Base-by-base conservation (phyloP, 768 basidiomycete species). In the Suillus brevipes region DNA sequence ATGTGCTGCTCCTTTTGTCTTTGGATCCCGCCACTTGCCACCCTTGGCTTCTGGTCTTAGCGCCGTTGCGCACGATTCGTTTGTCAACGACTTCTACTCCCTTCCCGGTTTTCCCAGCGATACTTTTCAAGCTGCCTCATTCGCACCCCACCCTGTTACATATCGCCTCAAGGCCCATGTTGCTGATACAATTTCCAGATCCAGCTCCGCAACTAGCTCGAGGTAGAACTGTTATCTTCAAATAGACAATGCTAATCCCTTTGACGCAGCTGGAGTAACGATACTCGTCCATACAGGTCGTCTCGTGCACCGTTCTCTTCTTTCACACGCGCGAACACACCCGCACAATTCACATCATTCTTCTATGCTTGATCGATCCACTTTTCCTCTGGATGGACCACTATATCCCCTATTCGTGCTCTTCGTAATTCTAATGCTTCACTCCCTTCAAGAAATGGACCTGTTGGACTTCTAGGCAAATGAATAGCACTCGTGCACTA, bases 131-230 rank as follows among this genome's bases (percentile, higher is more conserved):
- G 10, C 20, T 37, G 25, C 59, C 57, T 61, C 65, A 12, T 38
- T 74, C 67, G 64, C 74, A 42, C 72, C 75, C 37, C 77, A 69
- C 40, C 69, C 72, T 37, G 60, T 68, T 55, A 68, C 69, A 4
- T 64, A 52, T 16, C 64, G 70, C 42, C 49, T 69, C 43, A 66
- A 64, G 59, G 63, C 65, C 1, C 67, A 68, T 43, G n/a, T 69
- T 42, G 64, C 55, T 28, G 69, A 76, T 37, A 42, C 67, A 0
- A 75, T 77, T 58, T 77, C 77, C 16, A 74, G 75, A 60, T 77
- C 75, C 28, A 78, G 71, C 59, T 77, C 75, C 34, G 69, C 72
- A 60, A 77, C 77, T 14, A 74, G 75, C 52, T 76, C 77, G 14
- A 78, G 66, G 77, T 77, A 60, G 65, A 74, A 66, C 20, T 57